Percentiles rank a stretch among this genome's conserved stretches.
Conservation (phyloP, 306 rosid genomes). For the Rubus parviflorus region DNA sequence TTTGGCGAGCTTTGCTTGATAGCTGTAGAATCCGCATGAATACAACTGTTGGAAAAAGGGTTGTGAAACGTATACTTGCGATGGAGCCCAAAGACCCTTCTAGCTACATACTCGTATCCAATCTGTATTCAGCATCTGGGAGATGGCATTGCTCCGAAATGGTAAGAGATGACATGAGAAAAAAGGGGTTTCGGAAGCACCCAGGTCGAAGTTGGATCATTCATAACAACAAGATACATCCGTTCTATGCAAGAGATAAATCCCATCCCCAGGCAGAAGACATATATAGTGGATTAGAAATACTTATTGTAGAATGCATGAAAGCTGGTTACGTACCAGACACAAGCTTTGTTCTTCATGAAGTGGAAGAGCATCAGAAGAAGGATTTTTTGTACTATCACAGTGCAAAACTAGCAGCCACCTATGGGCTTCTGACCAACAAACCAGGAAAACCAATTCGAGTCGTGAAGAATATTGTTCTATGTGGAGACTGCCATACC, state of each 20-base stretch:
- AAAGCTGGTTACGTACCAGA: slow-evolving; percentile 82
- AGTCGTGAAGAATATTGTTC: slow-evolving; percentile 67
- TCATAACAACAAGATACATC: slow-evolving; percentile 57
- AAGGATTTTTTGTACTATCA: slow-evolving; percentile 67
- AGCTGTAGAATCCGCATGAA: slow-evolving; percentile 60
- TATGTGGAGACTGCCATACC: slow-evolving; percentile 88
- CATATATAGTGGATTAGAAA: slow-evolving; percentile 71
- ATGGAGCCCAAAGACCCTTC: slow-evolving; percentile 74
- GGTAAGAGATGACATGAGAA: slow-evolving; percentile 68
- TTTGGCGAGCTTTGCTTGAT: slow-evolving; percentile 89
- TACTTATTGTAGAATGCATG: slow-evolving; percentile 72
- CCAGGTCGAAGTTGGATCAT: slow-evolving; percentile 82
- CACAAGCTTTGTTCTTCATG: slow-evolving; percentile 76
- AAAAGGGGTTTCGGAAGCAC: slow-evolving; percentile 65
- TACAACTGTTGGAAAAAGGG: slow-evolving; percentile 54
- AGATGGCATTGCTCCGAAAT: slow-evolving; percentile 79
- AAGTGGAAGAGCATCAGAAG: slow-evolving; percentile 84
- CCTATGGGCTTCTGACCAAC: slow-evolving; percentile 65
- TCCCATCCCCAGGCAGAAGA: slow-evolving; percentile 77
- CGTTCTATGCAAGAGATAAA: slow-evolving; percentile 78
- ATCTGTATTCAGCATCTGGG: slow-evolving; percentile 83
- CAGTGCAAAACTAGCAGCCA: slow-evolving; percentile 67
- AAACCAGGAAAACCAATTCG: slow-evolving; percentile 65
- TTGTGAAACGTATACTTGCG: slow-evolving; percentile 53
- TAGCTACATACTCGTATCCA: slow-evolving; percentile 68